Conservation (phyloP, 148 eudicot genomes). For the Chenopodium formosanum region DNA sequence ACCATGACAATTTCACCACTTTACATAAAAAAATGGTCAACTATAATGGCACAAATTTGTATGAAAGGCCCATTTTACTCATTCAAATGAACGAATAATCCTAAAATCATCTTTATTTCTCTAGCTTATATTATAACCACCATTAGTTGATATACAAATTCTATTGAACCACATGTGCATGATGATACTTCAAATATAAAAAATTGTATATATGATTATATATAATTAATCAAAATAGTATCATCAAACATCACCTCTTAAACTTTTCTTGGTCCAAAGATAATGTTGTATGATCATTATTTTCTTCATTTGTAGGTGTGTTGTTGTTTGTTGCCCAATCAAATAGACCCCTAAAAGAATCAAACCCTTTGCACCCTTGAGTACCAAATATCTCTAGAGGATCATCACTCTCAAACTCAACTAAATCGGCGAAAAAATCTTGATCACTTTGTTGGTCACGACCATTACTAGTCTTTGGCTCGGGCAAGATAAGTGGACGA, state of each 20-base stretch:
- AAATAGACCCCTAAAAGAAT: conserved; percentile 44
- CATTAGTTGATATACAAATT: background rate
- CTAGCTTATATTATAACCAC: background rate
- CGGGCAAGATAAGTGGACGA: conserved; percentile 38
- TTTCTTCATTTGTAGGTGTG: background rate
- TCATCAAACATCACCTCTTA: background rate
- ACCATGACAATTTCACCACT: background rate
- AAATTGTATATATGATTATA: no score
- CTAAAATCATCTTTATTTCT: background rate
- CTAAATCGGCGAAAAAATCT: conserved; percentile 56
- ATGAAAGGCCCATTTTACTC: background rate
- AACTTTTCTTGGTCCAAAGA: background rate
- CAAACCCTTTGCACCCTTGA: conserved; percentile 36
- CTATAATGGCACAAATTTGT: background rate
- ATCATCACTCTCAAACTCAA: conserved; percentile 48
- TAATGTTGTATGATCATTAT: background rate
- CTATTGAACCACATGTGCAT: background rate
- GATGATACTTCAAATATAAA: background rate
- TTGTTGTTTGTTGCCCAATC: conserved; percentile 42
- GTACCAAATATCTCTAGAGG: conserved; percentile 18
- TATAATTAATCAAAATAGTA: background rate
- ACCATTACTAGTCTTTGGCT: background rate
- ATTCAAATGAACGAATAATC: background rate
- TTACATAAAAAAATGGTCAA: background rate
- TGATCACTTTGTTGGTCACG: conserved; percentile 24